Evolutionary conservation across 1,284 basidiomycete species (phyloP).

Genomic region (Salmacisia buchloeana): DNA sequence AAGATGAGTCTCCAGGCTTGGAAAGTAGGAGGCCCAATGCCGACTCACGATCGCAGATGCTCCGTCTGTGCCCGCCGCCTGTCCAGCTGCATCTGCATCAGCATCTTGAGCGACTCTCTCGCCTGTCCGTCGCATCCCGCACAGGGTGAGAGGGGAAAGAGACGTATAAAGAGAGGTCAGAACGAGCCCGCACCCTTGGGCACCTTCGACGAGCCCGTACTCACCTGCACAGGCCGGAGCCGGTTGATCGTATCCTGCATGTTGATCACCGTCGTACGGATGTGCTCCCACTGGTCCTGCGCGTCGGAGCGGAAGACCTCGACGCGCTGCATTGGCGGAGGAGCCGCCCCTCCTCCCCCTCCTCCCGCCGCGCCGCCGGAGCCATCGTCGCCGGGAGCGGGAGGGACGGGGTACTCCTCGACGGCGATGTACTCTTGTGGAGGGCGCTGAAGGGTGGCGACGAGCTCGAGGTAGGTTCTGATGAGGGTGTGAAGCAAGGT

Average conservation of each 20-base stretch:
- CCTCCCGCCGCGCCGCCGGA: neutral
- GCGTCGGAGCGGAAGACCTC: conserved; percentile 6
- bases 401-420: neutral
- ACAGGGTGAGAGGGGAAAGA: neutral
- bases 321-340: neutral
- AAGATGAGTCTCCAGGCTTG: neutral
- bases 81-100: conserved; percentile 35
- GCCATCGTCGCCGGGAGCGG: too few relatives aligned
- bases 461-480: conserved; percentile 39
- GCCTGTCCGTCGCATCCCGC: conserved; percentile 18
- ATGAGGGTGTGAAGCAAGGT: conserved; percentile 50
- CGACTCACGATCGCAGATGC: conserved; percentile 20
- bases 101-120: conserved; percentile 31
- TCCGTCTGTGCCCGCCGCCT: conserved; percentile 29
- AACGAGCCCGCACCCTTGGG: neutral
- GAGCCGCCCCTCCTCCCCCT: neutral
- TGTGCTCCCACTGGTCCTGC: conserved; percentile 33
- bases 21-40: neutral
- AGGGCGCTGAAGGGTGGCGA: conserved; percentile 30
- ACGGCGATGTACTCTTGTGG: conserved; percentile 30
- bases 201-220: neutral
- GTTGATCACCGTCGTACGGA: conserved; percentile 44
- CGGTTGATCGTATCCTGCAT: conserved; percentile 46
- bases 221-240: conserved; percentile 29
- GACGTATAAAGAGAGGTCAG: neutral